Evolutionary conservation across 2,329 filamentous ascomycete genomes (phyloP), one percentile per base, ranked within the genome.

Genomic region (Ramularia collo-cygni): DNA sequence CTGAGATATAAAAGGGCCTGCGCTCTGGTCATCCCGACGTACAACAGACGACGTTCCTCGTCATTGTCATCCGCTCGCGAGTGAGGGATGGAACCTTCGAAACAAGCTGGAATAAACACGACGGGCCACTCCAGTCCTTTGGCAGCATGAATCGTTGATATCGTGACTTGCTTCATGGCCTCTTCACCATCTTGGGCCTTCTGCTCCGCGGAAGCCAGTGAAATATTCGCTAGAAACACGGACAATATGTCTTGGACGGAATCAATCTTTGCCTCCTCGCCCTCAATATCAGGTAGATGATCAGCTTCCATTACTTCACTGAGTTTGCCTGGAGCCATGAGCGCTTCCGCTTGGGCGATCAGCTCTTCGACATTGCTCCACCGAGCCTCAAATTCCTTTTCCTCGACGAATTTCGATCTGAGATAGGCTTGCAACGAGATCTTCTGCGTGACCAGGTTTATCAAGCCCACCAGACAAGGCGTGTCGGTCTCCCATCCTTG

Each of bases 61-160:
- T 90, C 83, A 3, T 74, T 71, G 57, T 96, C 86, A 32, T 95
- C 89, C 1, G 88, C 77, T 51, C 89, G 76, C 2, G 81, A 83
- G 60, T 96, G 90, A 4, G 90, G 90, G 43, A 96, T 93, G 2
- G 83, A 90, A 1, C 90, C 92, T 33, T 88, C 79, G 58, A 94
- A 95, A 17, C 87, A 83, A 1, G 85, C 85, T 4, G 92, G 89
- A 12, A 96, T 80, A 60, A 96, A 96, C 1, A 96, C 87, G 1
- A 95, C 74, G 0, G 90, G 90, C 92, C 92, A 98, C 61, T 98
- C 90, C 1, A 98, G 71, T 3, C 90, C 90, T 63, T 98, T 98
- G 2, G 90, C 87, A 0, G 89, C 88, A 59, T 98, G 90, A 8
- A 98, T 95, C 0, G 90, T 98, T 4, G 88, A 95, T 16, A 98